Conservation (phyloP, 2,329 filamentous ascomycete genomes). For the Pseudogymnoascus sp. region DNA sequence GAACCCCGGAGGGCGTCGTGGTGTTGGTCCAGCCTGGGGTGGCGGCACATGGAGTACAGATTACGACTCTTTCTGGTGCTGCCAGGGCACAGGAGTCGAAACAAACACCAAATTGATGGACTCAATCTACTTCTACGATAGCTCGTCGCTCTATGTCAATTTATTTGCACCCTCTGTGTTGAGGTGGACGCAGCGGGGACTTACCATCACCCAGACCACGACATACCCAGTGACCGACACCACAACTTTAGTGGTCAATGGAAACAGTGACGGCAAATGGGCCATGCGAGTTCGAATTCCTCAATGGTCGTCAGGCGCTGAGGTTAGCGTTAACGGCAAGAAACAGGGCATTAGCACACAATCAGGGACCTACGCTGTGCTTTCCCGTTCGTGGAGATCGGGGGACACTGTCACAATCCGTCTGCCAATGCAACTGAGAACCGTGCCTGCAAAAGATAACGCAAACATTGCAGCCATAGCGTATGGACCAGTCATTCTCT, state of each 20-base stretch:
- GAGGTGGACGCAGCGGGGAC: slow-evolving; percentile 33
- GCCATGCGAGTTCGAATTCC: slow-evolving; percentile 39
- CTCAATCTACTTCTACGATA: slow-evolving; percentile 41
- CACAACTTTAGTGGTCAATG: slow-evolving; percentile 31
- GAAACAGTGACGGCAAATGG: slow-evolving; percentile 23
- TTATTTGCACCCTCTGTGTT: slow-evolving; percentile 40
- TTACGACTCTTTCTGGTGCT: slow-evolving; percentile 46
- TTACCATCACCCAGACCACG: slow-evolving; percentile 36
- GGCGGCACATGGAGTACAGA: slow-evolving; percentile 47
- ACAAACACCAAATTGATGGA: slow-evolving; percentile 47
- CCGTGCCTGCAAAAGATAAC: slow-evolving; percentile 40
- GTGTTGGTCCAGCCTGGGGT: slow-evolving; percentile 44
- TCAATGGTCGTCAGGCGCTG: slow-evolving; percentile 34
- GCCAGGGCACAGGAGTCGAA: slow-evolving; percentile 43
- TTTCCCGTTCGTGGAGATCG: slow-evolving; percentile 32
- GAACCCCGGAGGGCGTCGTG: slow-evolving; percentile 38
- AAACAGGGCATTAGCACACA: slow-evolving; percentile 29
- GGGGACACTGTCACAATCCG: slow-evolving; percentile 36
- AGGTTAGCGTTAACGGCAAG: slow-evolving; percentile 36
- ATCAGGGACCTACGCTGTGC: slow-evolving; percentile 26
- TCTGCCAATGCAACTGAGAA: slow-evolving; percentile 38
- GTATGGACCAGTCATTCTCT: slow-evolving; percentile 38
- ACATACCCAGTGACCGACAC: slow-evolving; percentile 35
- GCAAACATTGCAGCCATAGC: slow-evolving; percentile 35
- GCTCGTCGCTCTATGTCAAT: slow-evolving; percentile 38